A percentile compares a stretch with the other conserved stretches of the same genome.
Evolutionary conservation across 257 asterid genomes (phyloP).

Genomic region (Thymus mandschuricus): DNA sequence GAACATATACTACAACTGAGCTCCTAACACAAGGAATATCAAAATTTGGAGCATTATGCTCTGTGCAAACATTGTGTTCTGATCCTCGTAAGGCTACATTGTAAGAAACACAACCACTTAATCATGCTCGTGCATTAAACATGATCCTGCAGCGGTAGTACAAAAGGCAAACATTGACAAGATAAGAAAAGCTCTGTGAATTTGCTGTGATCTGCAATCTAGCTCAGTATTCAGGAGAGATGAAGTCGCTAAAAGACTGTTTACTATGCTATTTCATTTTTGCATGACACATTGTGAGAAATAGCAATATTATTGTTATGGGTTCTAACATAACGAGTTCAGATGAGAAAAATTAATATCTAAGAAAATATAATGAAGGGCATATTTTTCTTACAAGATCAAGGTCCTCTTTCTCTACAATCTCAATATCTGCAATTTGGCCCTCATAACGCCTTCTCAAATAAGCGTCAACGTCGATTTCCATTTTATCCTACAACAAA

Average conservation of each 20-base stretch:
- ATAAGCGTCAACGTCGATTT: slow-evolving; percentile 94
- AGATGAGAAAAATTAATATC: slow-evolving; percentile 6
- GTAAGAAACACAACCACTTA: not conserved
- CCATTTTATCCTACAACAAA: slow-evolving; percentile 70
- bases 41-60: slow-evolving; percentile 16
- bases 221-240: too few species aligned
- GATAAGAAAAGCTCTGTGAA: not conserved
- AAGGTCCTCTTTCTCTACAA: slow-evolving; percentile 89
- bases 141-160: not conserved
- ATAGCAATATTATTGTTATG: slow-evolving; percentile 3
- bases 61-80: not conserved
- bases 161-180: not conserved
- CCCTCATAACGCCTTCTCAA: slow-evolving; percentile 91
- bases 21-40: not conserved
- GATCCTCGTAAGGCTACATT: not conserved
- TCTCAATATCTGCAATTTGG: slow-evolving; percentile 86
- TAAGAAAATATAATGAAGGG: slow-evolving; percentile 18
- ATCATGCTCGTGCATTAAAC: not conserved
- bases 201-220: too few species aligned
- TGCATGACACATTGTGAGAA: not conserved
- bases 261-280: slow-evolving; percentile 7
- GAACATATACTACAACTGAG: slow-evolving; percentile 1
- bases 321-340: slow-evolving; percentile 13
- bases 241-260: not conserved
- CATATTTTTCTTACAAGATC: slow-evolving; percentile 65